Base-by-base conservation (phyloP, 768 basidiomycete genomes). In the Sporobolomyces pararoseus region DNA sequence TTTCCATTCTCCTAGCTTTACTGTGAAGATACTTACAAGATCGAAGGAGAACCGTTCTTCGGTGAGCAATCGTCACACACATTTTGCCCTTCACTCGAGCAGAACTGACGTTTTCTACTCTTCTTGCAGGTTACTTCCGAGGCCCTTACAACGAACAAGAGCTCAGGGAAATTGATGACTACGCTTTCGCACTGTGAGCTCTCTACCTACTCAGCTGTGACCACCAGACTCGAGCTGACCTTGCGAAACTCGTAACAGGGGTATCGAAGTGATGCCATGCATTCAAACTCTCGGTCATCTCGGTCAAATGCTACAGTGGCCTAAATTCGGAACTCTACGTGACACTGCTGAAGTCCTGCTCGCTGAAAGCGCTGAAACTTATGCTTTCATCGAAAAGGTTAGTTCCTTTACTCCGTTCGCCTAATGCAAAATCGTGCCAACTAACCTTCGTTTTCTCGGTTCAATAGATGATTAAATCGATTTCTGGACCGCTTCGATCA, bases 271-370 rank as follows among this genome's bases (percentile, higher is more conserved):
- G 21, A 64, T 76, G 25, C 57, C 75, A 0, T 73, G 72, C 61
- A 75, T 76, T n/a, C 75, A 76, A 37, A 76, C 75, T 2, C 71
- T 76, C 32, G 75, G 75, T 7, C 75, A 76, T 31, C 66, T 76
- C 35, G 75, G 73, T 2, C 75, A 76, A 42, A 76, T 76, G 73
- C 75, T 76, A 9, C 75, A 76, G 34, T 76, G 75, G 75, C 71
- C 73, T 0, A 64, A 62, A n/a, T 76, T 70, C 50, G 62, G 58
- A 2, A 53, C 58, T n/a, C 37, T 76, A 7, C 60, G 68, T 10
- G 75, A 76, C 29, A 76, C 75, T 7, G 67, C 73, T 1, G 75
- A 76, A 21, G 73, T 74, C 9, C 35, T 76, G n/a, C 65, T 76
- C 1, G 68, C 73, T 7, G 71, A 72, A 23, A 35, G 50, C 1